phyloP scores from a whole-genome alignment of 2,329 filamentous ascomycete species.

The Emergomyces africanus region DNA sequence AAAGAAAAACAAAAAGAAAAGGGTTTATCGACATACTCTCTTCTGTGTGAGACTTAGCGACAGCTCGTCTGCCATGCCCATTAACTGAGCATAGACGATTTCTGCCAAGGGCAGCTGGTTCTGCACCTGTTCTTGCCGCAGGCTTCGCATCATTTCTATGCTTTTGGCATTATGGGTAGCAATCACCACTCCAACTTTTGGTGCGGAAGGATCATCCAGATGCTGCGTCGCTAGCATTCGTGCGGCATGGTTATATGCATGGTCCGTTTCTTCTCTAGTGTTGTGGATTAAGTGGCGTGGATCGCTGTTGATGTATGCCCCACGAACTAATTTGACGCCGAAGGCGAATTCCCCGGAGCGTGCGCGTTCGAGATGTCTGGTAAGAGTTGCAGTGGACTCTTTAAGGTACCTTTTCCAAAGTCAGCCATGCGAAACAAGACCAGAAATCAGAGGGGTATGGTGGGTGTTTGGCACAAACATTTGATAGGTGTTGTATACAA shows the following conservation, averaged over 20 bases:
- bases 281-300: slow-evolving; percentile 33
- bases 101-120: slow-evolving; percentile 32
- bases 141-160: slow-evolving; percentile 38
- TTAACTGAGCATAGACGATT: slow-evolving; percentile 62
- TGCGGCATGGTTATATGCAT: slow-evolving; percentile 45
- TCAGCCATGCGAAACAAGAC: not conserved
- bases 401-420: slow-evolving; percentile 29
- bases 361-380: slow-evolving; percentile 34
- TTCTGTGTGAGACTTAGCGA: slow-evolving; percentile 45
- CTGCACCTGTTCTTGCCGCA: slow-evolving; percentile 34
- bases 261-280: slow-evolving; percentile 35
- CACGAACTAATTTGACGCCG: slow-evolving; percentile 41
- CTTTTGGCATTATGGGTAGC: slow-evolving; percentile 48
- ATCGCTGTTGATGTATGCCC: slow-evolving; percentile 41
- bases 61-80: slow-evolving; percentile 94
- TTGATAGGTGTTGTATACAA: slow-evolving; percentile 45
- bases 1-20: not conserved
- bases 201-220: slow-evolving; percentile 27
- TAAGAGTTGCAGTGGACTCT: slow-evolving; percentile 33
- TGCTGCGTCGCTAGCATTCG: slow-evolving; percentile 41
- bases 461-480: slow-evolving; percentile 19
- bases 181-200: slow-evolving; percentile 40
- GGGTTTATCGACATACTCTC: slow-evolving; percentile 3
- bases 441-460: not conserved
- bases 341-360: slow-evolving; percentile 37